Conservation (phyloP, 768 basidiomycete species). For the Termitomyces sp. region DNA sequence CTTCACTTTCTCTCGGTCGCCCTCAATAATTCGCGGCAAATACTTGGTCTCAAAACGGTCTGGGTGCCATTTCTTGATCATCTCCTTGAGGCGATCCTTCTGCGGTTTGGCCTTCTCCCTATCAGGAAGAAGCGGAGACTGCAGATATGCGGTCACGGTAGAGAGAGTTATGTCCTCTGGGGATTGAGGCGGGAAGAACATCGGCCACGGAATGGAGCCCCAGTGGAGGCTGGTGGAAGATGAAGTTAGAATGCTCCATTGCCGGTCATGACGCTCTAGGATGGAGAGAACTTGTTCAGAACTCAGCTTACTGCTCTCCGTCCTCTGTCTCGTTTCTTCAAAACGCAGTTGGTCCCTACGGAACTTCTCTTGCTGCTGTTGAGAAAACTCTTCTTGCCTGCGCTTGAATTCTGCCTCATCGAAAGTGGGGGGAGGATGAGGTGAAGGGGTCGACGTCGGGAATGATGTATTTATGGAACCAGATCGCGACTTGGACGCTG, state of each 20-base stretch:
- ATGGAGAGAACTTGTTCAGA: slow-evolving; percentile 52
- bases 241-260: slow-evolving; percentile 47
- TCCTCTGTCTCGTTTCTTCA: slow-evolving; percentile 49
- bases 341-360: slow-evolving; percentile 59
- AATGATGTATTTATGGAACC: slow-evolving; percentile 29
- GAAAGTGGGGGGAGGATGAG: slow-evolving; percentile 11
- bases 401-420: slow-evolving; percentile 56
- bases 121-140: slow-evolving; percentile 48
- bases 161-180: slow-evolving; percentile 58
- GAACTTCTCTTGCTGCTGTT: slow-evolving; percentile 65
- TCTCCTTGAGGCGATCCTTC: slow-evolving; percentile 74
- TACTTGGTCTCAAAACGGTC: slow-evolving; percentile 75
- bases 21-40: slow-evolving; percentile 56
- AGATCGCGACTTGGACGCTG: slow-evolving; percentile 17
- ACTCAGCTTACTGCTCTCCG: slow-evolving; percentile 42
- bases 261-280: slow-evolving; percentile 56
- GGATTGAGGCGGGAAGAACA: slow-evolving; percentile 46
- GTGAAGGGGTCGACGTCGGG: slow-evolving; percentile 15
- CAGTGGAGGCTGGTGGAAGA: slow-evolving; percentile 42
- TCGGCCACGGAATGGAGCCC: slow-evolving; percentile 73
- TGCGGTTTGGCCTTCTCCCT: slow-evolving; percentile 43
- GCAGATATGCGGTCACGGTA: slow-evolving; percentile 56
- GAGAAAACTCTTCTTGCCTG: slow-evolving; percentile 56
- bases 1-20: slow-evolving; percentile 60
- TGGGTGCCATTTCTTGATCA: slow-evolving; percentile 74